Percentiles rank a stretch among this genome's conserved stretches.
Evolutionary conservation across 805 yeast genomes (phyloP).

Genomic region (Blastobotrys americana): DNA sequence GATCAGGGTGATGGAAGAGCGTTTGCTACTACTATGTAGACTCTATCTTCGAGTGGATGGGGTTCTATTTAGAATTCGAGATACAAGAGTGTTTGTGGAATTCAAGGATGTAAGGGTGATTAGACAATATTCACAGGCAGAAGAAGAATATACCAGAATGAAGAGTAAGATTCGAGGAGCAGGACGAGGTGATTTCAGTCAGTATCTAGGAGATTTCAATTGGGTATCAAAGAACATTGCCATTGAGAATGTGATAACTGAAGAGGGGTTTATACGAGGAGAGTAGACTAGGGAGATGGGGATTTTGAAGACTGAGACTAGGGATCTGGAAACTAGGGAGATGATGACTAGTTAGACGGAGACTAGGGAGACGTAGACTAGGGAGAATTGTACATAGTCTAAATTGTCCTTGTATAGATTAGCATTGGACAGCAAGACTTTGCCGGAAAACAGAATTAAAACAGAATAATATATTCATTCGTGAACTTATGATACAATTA

Average conservation of each 20-base stretch:
- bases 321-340: no score
- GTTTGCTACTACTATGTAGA: conserved; percentile 66
- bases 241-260: conserved; percentile 1
- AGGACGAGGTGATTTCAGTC: conserved; percentile 59
- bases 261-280: conserved; percentile 1
- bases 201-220: conserved; percentile 67
- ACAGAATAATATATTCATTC: no score
- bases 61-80: conserved; percentile 76
- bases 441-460: no score
- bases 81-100: conserved; percentile 78
- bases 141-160: conserved; percentile 43
- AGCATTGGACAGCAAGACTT: no score
- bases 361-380: no score
- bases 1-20: conserved; percentile 80
- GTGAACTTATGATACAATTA: no score
- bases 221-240: conserved; percentile 62
- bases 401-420: no score
- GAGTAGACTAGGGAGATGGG: conserved; percentile 2
- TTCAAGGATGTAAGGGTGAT: conserved; percentile 55
- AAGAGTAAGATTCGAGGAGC: conserved; percentile 38
- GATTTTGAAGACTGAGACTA: no score
- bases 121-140: conserved; percentile 71
- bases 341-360: no score
- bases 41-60: conserved; percentile 85
- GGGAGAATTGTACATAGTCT: no score